Evolutionary conservation across 768 basidiomycete genomes (phyloP).

Genomic region (Kwoniella heveanensis): DNA sequence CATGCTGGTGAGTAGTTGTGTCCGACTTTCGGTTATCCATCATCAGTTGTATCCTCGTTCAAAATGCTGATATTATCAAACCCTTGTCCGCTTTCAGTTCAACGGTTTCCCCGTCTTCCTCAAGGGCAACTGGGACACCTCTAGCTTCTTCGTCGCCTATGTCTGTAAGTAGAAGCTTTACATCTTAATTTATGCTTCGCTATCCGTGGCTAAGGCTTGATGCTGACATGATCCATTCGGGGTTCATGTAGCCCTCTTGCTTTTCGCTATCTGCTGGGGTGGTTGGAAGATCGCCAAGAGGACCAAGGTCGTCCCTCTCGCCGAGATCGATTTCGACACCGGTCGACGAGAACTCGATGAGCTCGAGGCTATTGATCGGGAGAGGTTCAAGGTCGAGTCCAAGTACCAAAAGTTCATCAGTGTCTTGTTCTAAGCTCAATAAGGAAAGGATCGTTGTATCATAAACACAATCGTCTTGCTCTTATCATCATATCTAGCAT

Average conservation of each 20-base stretch:
- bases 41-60: conserved; percentile 1
- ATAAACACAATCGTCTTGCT: not conserved
- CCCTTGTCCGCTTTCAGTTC: conserved; percentile 27
- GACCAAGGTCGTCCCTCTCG: conserved; percentile 46
- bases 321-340: conserved; percentile 55
- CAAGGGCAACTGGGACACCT: conserved; percentile 53
- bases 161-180: conserved; percentile 35
- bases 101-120: conserved; percentile 57
- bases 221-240: too few species aligned
- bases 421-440: conserved; percentile 35
- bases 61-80: conserved; percentile 8
- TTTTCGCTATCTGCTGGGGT: conserved; percentile 54
- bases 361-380: conserved; percentile 45
- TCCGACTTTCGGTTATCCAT: too few species aligned
- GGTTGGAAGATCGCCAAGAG: conserved; percentile 56
- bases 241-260: conserved; percentile 42
- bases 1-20: conserved; percentile 32
- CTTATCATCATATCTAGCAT: not conserved
- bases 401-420: conserved; percentile 40
- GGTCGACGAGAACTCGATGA: conserved; percentile 55
- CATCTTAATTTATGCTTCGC: too few species aligned
- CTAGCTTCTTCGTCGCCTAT: conserved; percentile 55
- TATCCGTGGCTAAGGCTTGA: too few species aligned
- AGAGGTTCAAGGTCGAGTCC: conserved; percentile 33
- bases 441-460: not conserved